Conservation (phyloP, 352 stramenopile genomes). For the Sclerospora graminicola region DNA sequence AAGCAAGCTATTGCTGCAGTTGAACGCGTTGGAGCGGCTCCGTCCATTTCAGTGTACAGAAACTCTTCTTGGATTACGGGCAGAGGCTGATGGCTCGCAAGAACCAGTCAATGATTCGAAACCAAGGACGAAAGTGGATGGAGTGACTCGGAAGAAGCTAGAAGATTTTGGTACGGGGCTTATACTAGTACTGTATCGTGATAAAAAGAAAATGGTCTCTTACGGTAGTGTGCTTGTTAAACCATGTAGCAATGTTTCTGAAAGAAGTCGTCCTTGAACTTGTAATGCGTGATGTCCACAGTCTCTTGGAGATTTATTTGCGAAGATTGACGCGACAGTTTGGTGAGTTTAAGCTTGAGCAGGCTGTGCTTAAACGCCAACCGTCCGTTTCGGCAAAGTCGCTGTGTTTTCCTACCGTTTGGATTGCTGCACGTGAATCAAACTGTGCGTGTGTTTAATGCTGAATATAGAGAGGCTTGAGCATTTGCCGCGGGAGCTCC, state of each 20-base stretch:
- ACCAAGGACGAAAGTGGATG: constrained; percentile 14
- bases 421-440: too few relatives aligned
- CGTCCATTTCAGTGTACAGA: constrained; percentile 51
- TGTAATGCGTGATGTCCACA: constrained; percentile 66
- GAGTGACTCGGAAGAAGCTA: constrained; percentile 27
- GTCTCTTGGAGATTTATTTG: constrained; percentile 54
- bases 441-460: too few relatives aligned
- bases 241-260: constrained; percentile 49
- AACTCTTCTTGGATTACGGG: constrained; percentile 40
- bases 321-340: constrained; percentile 43
- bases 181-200: not conserved
- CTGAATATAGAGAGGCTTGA: too few relatives aligned
- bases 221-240: not conserved
- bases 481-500: too few relatives aligned
- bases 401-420: not conserved
- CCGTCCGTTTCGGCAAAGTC: constrained; percentile 15
- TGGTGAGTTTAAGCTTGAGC: constrained; percentile 49
- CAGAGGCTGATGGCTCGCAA: constrained; percentile 41
- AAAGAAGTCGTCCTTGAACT: constrained; percentile 74
- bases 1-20: constrained; percentile 77
- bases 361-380: constrained; percentile 27
- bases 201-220: not conserved
- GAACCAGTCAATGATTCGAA: constrained; percentile 42
- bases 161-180: constrained; percentile 38
- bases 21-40: constrained; percentile 56